A percentile compares a stretch with the other conserved stretches of the same genome.
phyloP scores from a whole-genome alignment of 768 basidiomycete species.

The Lactarius akahatsu region DNA sequence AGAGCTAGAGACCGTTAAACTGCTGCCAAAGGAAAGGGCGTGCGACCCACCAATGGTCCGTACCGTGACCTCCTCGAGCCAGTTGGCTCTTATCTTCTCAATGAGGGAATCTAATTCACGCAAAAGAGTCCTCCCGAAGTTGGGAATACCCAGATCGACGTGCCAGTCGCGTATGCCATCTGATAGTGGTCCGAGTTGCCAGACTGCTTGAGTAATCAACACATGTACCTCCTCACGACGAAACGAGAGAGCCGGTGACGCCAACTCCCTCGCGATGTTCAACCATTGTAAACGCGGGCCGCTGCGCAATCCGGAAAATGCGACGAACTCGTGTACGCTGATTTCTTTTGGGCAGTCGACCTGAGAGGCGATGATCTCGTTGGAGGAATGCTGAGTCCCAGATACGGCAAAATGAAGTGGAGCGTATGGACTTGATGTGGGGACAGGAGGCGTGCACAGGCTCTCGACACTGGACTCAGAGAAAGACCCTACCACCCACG shows the following conservation, averaged over 20 bases:
- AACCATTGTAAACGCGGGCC: conserved; percentile 50
- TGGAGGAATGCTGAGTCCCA: conserved; percentile 35
- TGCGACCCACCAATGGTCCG: conserved; percentile 17
- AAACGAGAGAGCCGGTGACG: conserved; percentile 41
- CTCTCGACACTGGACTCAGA: not conserved
- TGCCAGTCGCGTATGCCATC: conserved; percentile 41
- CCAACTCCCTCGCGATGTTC: conserved; percentile 51
- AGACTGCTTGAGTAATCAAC: conserved; percentile 45
- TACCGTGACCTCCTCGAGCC: conserved; percentile 34
- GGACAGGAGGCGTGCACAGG: conserved; percentile 5
- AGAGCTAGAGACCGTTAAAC: conserved; percentile 5
- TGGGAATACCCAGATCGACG: conserved; percentile 34
- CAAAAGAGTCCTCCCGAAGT: conserved; percentile 42
- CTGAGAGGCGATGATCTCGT: conserved; percentile 46
- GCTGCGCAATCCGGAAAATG: conserved; percentile 47
- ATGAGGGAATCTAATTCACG: conserved; percentile 39
- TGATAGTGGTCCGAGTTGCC: conserved; percentile 42
- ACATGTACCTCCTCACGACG: conserved; percentile 41
- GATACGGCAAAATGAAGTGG: conserved; percentile 6
- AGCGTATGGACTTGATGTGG: conserved; percentile 1
- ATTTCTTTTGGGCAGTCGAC: conserved; percentile 41
- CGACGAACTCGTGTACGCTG: conserved; percentile 45
- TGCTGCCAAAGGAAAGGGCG: not conserved
- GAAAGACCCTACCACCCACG: conserved; percentile 5
- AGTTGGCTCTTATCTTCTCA: conserved; percentile 41